Percentiles rank a stretch among this genome's conserved stretches.
Conservation (phyloP, 2,329 filamentous ascomycete species). For the Ascochyta lentis region DNA sequence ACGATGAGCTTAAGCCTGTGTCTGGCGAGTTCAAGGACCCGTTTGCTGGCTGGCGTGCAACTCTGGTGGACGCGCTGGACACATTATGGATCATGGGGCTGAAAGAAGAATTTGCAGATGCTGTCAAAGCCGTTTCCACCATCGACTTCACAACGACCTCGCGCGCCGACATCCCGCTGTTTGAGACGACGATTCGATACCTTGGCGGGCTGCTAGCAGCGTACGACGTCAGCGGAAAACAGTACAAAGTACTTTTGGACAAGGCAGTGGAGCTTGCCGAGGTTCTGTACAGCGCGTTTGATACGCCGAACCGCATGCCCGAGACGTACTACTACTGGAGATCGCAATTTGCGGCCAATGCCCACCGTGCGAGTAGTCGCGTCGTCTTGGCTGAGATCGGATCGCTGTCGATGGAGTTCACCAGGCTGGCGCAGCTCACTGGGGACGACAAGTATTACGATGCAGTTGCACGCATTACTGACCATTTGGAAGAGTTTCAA, state of each 20-base stretch:
- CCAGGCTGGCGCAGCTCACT: slow-evolving; percentile 55
- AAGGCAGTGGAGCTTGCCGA: slow-evolving; percentile 71
- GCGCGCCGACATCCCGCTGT: slow-evolving; percentile 65
- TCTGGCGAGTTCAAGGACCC: slow-evolving; percentile 73
- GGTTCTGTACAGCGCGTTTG: slow-evolving; percentile 70
- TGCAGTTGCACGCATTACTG: slow-evolving; percentile 55
- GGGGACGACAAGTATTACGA: slow-evolving; percentile 57
- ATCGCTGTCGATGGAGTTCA: slow-evolving; percentile 58
- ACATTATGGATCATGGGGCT: slow-evolving; percentile 77
- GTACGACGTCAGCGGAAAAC: slow-evolving; percentile 68
- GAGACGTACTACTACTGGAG: slow-evolving; percentile 65
- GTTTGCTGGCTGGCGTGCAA: slow-evolving; percentile 92
- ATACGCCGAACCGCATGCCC: slow-evolving; percentile 73
- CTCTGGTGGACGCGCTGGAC: slow-evolving; percentile 77
- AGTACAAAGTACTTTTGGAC: slow-evolving; percentile 59
- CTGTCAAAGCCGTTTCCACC: slow-evolving; percentile 62
- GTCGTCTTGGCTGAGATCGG: slow-evolving; percentile 58
- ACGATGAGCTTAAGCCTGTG: slow-evolving; percentile 84
- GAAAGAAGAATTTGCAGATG: slow-evolving; percentile 68
- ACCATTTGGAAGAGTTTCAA: slow-evolving; percentile 53
- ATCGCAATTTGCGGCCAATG: slow-evolving; percentile 45
- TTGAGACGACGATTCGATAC: slow-evolving; percentile 76
- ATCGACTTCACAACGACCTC: slow-evolving; percentile 68
- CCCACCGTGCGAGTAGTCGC: slow-evolving; percentile 49
- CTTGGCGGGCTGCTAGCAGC: slow-evolving; percentile 73